Evolutionary conservation across 768 basidiomycete genomes (phyloP), one percentile per base, ranked within the genome.

Genomic region (Russula sp.): DNA sequence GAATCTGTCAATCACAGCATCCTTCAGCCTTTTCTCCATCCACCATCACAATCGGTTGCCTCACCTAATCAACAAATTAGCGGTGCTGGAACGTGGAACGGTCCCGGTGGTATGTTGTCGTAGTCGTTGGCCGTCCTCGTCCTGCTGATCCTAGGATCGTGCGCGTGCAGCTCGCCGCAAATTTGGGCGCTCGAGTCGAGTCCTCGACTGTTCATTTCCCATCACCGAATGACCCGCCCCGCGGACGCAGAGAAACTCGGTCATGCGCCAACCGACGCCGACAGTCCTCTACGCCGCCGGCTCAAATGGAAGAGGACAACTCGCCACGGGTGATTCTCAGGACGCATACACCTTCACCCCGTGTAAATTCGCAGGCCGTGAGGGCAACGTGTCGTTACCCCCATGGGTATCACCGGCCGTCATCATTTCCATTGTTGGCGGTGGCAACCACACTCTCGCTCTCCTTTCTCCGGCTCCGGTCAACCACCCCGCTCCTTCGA

Each of bases 361-460:
- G 0, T 78, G 77, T 60, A 56, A 58, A 18, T 81, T 81, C 65
- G 48, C 48, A 0, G 71, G 54, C 7, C 54, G 39, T 32, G 56
- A 59, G 41, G 61, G 67, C 2, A 63, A 70, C 20, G 36, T 60
- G 18, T 69, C 77, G 25, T 11, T 22, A 29, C 76, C 73, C 0
- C 49, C 65, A 7, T 35, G 38, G 47, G 58, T 71, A 18, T n/a
- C 49, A 1, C 45, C 42, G 5, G 71, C 91, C 29, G 11, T 93
- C 25, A 14, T 79, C 25, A 14, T 79, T 8, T 72, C 83, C 22
- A 70, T 96, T 65, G 81, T 81, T 1, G 81, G 80, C 50, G 88
- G 93, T 1, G 86, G 90, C 2, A 92, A 90, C 64, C 93, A 96
- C 69, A 86, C 93, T 0, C 71, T 96, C 0, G 70, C 84, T 7